phyloP scores from a whole-genome alignment of 139 green algal genomes.

The Chlamydomonas sp. region DNA sequence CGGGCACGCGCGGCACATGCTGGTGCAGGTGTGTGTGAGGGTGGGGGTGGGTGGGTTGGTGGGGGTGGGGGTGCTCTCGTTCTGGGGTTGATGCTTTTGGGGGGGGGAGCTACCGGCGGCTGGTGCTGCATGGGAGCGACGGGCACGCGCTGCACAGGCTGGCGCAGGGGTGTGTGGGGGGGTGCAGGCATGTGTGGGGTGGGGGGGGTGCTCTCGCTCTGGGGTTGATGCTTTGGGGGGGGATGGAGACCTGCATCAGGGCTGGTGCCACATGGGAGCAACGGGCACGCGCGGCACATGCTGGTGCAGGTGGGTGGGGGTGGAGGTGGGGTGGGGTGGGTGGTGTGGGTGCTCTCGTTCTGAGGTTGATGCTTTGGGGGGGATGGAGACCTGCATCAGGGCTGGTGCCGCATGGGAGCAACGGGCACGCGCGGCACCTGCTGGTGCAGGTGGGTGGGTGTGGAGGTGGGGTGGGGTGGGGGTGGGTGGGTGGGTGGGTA shows the following conservation, averaged over 20 bases:
- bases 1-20: slow-evolving; percentile 65
- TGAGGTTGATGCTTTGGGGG: too few relatives aligned
- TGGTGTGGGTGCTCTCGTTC: too few relatives aligned
- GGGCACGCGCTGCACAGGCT: slow-evolving; percentile 70
- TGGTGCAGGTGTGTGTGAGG: slow-evolving; percentile 58
- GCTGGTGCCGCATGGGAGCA: slow-evolving; percentile 71
- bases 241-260: slow-evolving; percentile 58
- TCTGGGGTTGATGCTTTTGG: too few relatives aligned
- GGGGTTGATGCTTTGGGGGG: too few relatives aligned
- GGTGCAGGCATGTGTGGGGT: neutral
- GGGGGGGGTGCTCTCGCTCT: too few relatives aligned
- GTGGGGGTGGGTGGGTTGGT: neutral
- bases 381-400: too few relatives aligned
- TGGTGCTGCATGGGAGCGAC: slow-evolving; percentile 81
- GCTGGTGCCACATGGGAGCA: slow-evolving; percentile 73
- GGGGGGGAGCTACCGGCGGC: slow-evolving; percentile 55
- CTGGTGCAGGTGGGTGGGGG: slow-evolving; percentile 73
- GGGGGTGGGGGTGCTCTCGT: too few relatives aligned
- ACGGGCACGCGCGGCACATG: slow-evolving; percentile 73
- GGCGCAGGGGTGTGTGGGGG: slow-evolving; percentile 49
- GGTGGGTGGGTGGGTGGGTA: too few relatives aligned
- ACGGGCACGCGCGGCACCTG: slow-evolving; percentile 71
- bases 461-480: too few relatives aligned
- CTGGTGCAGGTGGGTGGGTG: too few relatives aligned
- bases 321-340: too few relatives aligned